Evolutionary conservation across 441 rosid genomes (phyloP).

Genomic region (Adansonia grandidieri): DNA sequence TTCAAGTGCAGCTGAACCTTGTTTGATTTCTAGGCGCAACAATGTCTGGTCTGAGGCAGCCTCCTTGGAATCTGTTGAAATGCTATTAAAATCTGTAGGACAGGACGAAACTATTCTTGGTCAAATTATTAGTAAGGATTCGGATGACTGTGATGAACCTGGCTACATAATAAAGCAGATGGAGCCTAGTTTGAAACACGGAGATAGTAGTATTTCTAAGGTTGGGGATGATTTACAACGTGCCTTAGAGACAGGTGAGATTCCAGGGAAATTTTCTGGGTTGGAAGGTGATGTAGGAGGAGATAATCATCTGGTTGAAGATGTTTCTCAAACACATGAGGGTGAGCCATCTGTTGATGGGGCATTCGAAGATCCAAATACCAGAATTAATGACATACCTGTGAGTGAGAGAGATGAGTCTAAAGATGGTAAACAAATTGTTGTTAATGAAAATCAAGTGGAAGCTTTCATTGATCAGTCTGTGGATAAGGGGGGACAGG

Average conservation of each 20-base stretch:
- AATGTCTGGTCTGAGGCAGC: slow-evolving; percentile 99
- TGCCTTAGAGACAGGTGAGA: slow-evolving; percentile 39
- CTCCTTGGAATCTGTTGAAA: slow-evolving; percentile 98
- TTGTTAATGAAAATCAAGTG: slow-evolving; percentile 37
- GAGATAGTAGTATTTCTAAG: slow-evolving; percentile 38
- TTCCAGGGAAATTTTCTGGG: slow-evolving; percentile 42
- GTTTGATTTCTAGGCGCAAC: slow-evolving; percentile 74
- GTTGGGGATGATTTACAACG: slow-evolving; percentile 48
- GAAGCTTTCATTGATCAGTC: slow-evolving; percentile 37
- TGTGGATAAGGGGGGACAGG: slow-evolving; percentile 39
- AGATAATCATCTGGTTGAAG: slow-evolving; percentile 49
- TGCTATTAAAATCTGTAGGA: slow-evolving; percentile 97
- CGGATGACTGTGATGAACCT: slow-evolving; percentile 77
- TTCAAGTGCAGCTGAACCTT: slow-evolving; percentile 81
- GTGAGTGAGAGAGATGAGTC: slow-evolving; percentile 31
- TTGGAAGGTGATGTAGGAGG: slow-evolving; percentile 42
- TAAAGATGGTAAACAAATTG: slow-evolving; percentile 32
- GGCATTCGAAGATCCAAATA: slow-evolving; percentile 39
- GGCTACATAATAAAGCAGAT: slow-evolving; percentile 69
- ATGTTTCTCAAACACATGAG: slow-evolving; percentile 38
- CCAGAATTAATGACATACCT: slow-evolving; percentile 38
- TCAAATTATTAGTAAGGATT: slow-evolving; percentile 50
- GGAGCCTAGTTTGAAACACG: slow-evolving; percentile 66
- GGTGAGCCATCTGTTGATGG: slow-evolving; percentile 47
- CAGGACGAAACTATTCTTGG: slow-evolving; percentile 73